These are phyloP conservation scores for Tulasnella sp. DNA, from an alignment of 768 basidiomycete species.

Conservation along the genomic window DNA sequence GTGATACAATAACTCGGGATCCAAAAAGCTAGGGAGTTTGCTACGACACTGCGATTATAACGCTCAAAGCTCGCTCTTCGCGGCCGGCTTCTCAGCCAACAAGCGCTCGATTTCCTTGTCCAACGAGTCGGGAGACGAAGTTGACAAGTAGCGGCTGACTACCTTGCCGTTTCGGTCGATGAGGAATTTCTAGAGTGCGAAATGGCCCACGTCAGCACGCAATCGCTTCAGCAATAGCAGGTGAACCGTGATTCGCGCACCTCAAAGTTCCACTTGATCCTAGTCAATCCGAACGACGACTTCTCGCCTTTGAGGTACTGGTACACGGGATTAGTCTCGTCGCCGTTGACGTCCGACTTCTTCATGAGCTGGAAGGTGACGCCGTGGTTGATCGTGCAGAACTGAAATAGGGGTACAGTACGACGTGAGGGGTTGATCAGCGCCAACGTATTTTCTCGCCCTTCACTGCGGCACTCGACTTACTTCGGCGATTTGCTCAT, in stretches of 20 bases:
- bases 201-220: background rate
- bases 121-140: conserved; percentile 48
- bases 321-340: conserved; percentile 61
- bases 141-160: conserved; percentile 67
- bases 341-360: conserved; percentile 90
- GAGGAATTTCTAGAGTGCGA: background rate
- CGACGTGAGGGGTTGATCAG: background rate
- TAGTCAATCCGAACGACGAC: conserved; percentile 53
- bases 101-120: conserved; percentile 54
- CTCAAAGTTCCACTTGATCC: conserved; percentile 91
- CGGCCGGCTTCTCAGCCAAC: conserved; percentile 21
- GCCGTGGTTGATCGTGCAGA: conserved; percentile 73
- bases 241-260: conserved; percentile 31
- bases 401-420: conserved; percentile 28
- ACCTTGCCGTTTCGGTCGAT: background rate
- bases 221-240: background rate
- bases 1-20: background rate
- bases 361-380: conserved; percentile 86
- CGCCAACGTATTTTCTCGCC: background rate
- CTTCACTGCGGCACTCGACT: conserved; percentile 12
- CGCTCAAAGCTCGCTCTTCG: background rate
- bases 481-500: conserved; percentile 47
- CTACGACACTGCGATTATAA: too few relatives aligned
- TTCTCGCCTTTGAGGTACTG: conserved; percentile 77
- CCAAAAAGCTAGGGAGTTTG: background rate